phyloP scores from a whole-genome alignment of 257 asterid genomes.

The Nicotiana undulata region DNA sequence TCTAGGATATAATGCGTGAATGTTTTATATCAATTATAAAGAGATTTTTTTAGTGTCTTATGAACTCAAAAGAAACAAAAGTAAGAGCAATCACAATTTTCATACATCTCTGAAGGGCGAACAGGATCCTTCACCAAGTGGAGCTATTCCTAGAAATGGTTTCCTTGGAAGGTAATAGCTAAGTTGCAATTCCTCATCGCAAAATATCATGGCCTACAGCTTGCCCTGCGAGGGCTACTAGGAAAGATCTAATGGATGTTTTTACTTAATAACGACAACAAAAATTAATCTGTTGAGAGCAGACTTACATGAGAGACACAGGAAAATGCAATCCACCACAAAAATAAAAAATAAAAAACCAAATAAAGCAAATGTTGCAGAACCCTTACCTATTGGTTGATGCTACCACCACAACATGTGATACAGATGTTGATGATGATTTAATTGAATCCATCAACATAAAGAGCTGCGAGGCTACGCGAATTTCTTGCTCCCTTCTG shows the following conservation, averaged over 20 bases:
- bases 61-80: neutral
- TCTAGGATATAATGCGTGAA: neutral
- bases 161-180: too few species aligned
- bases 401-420: constrained; percentile 83
- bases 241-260: neutral
- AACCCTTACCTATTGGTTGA: constrained; percentile 74
- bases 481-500: constrained; percentile 85
- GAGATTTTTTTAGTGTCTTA: neutral
- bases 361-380: neutral
- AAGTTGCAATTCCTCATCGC: neutral
- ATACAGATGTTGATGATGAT: constrained; percentile 35
- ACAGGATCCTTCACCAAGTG: too few species aligned
- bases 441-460: constrained; percentile 78
- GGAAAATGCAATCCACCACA: neutral
- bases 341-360: neutral
- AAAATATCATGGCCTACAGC: neutral
- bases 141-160: too few species aligned
- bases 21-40: neutral
- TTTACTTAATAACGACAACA: neutral
- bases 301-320: neutral
- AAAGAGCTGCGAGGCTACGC: constrained; percentile 79
- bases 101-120: neutral
- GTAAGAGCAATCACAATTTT: neutral
- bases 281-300: neutral
- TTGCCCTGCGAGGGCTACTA: neutral